phyloP scores from a whole-genome alignment of 208 protist genomes.

The Wallacemonas collosoma region DNA sequence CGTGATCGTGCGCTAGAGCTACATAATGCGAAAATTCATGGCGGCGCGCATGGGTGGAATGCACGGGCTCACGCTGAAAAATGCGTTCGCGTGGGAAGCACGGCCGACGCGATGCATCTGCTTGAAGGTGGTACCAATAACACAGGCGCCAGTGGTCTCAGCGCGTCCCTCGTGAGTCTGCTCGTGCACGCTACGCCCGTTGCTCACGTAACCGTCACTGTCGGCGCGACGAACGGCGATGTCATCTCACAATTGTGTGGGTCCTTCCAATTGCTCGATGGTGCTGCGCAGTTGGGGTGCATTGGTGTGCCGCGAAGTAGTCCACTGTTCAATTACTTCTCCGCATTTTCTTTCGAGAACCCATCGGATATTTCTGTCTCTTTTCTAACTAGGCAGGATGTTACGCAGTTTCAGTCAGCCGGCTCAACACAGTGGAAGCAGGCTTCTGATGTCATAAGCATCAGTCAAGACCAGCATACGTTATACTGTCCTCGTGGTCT shows the following conservation, averaged over 20 bases:
- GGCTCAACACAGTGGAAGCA: constrained; percentile 21
- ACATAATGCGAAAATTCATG: constrained; percentile 18
- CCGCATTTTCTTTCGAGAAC: not conserved
- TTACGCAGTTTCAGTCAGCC: constrained; percentile 14
- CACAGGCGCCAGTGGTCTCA: not conserved
- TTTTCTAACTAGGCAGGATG: constrained; percentile 13
- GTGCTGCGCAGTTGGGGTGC: constrained; percentile 11
- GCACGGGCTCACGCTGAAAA: constrained; percentile 27
- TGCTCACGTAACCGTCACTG: constrained; percentile 15
- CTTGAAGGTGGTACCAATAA: constrained; percentile 8
- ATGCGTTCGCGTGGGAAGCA: constrained; percentile 25
- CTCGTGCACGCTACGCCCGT: not conserved
- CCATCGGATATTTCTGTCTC: constrained; percentile 17
- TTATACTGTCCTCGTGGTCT: constrained; percentile 21
- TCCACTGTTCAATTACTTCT: constrained; percentile 40
- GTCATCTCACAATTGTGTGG: constrained; percentile 19
- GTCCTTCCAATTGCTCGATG: constrained; percentile 22
- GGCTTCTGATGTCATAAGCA: constrained; percentile 9
- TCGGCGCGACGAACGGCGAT: constrained; percentile 19
- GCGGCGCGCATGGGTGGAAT: constrained; percentile 13
- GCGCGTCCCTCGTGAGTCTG: not conserved
- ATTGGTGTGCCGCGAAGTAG: constrained; percentile 23
- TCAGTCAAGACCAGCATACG: constrained; percentile 18
- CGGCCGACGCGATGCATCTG: constrained; percentile 34
- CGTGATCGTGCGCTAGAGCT: constrained; percentile 22